phyloP scores from a whole-genome alignment of 2,329 filamentous ascomycete genomes.

The Monosporascus ibericus region DNA sequence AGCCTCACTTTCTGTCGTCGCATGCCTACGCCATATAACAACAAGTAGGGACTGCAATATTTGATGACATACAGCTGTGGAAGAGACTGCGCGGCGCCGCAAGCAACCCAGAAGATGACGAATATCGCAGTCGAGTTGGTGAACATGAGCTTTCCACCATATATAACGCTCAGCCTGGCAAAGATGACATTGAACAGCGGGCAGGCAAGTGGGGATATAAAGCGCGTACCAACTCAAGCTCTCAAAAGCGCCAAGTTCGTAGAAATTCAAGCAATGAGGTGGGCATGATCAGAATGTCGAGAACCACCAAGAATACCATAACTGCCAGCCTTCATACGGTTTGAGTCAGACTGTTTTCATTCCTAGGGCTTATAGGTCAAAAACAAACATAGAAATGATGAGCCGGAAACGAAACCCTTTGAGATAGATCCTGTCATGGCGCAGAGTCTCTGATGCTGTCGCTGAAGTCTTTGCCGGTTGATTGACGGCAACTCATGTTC shows the following conservation, averaged over 20 bases:
- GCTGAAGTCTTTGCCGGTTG: too few relatives aligned
- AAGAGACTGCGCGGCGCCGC: not conserved
- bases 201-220: not conserved
- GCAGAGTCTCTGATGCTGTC: too few relatives aligned
- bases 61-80: not conserved
- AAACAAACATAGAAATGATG: too few relatives aligned
- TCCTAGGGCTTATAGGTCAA: too few relatives aligned
- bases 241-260: constrained; percentile 6
- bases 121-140: not conserved
- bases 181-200: not conserved
- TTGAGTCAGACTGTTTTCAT: not conserved
- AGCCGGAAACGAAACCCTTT: too few relatives aligned
- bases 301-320: constrained; percentile 1
- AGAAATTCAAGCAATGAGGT: constrained; percentile 7
- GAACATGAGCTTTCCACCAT: not conserved
- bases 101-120: not conserved
- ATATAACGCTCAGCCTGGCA: not conserved
- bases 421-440: too few relatives aligned
- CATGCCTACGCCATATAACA: too few relatives aligned
- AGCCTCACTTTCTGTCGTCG: too few relatives aligned
- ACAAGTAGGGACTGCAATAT: too few relatives aligned
- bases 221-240: constrained; percentile 4
- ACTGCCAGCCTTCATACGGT: not conserved
- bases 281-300: constrained; percentile 7
- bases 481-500: too few relatives aligned